These are phyloP conservation scores for Rhinocladiella similis DNA, from an alignment of 2,329 filamentous ascomycete species.

Conservation along the genomic window DNA sequence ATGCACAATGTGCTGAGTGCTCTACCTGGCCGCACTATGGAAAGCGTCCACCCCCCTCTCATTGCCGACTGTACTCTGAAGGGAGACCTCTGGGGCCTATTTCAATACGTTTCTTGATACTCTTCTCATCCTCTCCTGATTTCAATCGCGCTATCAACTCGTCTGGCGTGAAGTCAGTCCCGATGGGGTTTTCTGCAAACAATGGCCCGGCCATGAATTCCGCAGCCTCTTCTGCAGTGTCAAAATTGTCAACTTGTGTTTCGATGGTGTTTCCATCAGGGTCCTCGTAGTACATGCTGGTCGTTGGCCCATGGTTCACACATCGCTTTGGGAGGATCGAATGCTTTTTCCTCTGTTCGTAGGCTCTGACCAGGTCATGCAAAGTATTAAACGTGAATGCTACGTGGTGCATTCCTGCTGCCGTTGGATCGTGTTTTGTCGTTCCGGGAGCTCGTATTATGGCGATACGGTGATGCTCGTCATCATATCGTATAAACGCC, in stretches of 20 bases:
- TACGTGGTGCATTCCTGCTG: constrained; percentile 8
- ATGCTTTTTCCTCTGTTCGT: constrained; percentile 1
- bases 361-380: constrained; percentile 3
- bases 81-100: background rate
- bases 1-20: too few species aligned
- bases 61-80: too few species aligned
- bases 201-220: background rate
- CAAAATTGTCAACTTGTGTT: background rate
- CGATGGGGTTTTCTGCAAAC: constrained; percentile 1
- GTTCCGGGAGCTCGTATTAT: background rate
- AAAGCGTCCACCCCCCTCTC: too few species aligned
- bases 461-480: constrained; percentile 9
- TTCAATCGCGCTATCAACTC: background rate
- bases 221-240: constrained; percentile 1
- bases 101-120: constrained; percentile 1
- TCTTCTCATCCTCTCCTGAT: constrained; percentile 2
- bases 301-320: constrained; percentile 9
- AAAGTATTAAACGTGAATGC: constrained; percentile 8
- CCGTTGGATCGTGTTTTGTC: background rate
- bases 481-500: constrained; percentile 6
- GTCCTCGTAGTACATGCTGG: constrained; percentile 1
- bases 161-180: constrained; percentile 1
- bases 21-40: too few species aligned
- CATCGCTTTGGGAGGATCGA: constrained; percentile 6
- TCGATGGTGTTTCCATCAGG: background rate